phyloP scores from a whole-genome alignment of 192 early-diverging fungal species.

The Spizellomyces punctatus region DNA sequence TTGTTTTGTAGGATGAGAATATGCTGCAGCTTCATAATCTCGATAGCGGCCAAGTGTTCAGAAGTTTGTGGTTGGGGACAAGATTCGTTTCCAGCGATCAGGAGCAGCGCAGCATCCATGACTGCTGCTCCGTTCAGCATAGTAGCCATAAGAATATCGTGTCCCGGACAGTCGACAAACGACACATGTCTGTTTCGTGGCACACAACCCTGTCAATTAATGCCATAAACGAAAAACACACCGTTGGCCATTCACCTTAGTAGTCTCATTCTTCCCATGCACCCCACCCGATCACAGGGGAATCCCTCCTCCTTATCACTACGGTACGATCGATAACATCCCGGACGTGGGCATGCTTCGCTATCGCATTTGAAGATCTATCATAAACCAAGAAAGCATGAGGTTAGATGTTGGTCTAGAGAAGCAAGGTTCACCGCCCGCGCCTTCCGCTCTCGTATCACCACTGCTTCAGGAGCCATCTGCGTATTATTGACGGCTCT shows the following conservation, averaged over 20 bases:
- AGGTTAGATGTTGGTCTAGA: neutral
- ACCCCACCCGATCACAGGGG: conserved; percentile 84
- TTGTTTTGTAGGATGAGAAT: conserved; percentile 99
- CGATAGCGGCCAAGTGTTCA: conserved; percentile 98
- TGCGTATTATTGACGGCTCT: neutral
- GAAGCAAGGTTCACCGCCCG: no score
- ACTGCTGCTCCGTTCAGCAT: conserved; percentile 97
- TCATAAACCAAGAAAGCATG: neutral
- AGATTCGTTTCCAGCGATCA: conserved; percentile 97
- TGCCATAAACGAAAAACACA: conserved; percentile 1
- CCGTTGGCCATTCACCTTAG: conserved; percentile 52
- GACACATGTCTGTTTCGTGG: conserved; percentile 77
- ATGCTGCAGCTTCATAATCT: conserved; percentile 97
- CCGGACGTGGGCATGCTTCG: conserved; percentile 90
- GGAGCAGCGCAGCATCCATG: conserved; percentile 97
- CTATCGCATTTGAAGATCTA: conserved; percentile 98
- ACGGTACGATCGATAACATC: conserved; percentile 89
- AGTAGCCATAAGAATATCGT: conserved; percentile 99
- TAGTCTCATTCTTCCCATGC: conserved; percentile 83
- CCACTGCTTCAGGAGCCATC: neutral
- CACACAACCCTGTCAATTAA: conserved; percentile 10
- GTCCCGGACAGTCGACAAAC: conserved; percentile 99
- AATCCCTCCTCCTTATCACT: conserved; percentile 84
- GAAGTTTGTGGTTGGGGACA: conserved; percentile 99
- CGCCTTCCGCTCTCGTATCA: no score